phyloP scores from a whole-genome alignment of 1,284 basidiomycete species.

The Ustilago esculenta region DNA sequence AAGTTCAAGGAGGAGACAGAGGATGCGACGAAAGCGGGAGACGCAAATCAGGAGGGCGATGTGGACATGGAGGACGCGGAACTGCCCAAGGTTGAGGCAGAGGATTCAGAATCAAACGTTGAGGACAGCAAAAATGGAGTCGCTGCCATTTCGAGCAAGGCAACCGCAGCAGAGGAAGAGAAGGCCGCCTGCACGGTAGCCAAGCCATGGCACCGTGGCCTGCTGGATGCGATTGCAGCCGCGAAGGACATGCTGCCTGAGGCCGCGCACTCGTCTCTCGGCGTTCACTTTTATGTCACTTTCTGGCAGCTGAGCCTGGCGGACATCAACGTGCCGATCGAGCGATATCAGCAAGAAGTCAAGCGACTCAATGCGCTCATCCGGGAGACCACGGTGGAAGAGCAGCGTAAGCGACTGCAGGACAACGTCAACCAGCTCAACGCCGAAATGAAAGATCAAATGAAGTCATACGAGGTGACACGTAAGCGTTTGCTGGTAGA shows the following conservation, averaged over 20 bases:
- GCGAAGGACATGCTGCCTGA: conserved; percentile 51
- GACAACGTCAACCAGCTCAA: conserved; percentile 61
- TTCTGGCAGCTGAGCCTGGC: conserved; percentile 65
- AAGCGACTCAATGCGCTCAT: conserved; percentile 50
- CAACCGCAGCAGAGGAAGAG: neutral
- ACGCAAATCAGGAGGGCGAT: conserved; percentile 16
- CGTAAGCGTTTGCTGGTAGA: conserved; percentile 81
- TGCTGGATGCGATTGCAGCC: conserved; percentile 50
- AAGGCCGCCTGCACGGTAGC: neutral
- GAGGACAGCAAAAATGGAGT: neutral
- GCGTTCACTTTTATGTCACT: conserved; percentile 62
- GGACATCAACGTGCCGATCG: conserved; percentile 64
- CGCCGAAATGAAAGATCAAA: conserved; percentile 79
- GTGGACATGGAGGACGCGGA: conserved; percentile 38
- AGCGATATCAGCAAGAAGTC: conserved; percentile 65
- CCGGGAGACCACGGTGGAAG: conserved; percentile 48
- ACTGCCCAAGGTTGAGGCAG: neutral
- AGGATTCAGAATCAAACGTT: neutral
- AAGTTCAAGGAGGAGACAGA: neutral
- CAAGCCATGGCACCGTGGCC: conserved; percentile 55
- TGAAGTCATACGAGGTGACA: conserved; percentile 76
- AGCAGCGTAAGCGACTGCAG: conserved; percentile 56
- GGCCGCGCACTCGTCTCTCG: conserved; percentile 39
- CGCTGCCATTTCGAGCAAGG: neutral
- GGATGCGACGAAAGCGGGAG: neutral